phyloP scores from a whole-genome alignment of 2,329 filamentous ascomycete genomes.

The Xylaria sp. region DNA sequence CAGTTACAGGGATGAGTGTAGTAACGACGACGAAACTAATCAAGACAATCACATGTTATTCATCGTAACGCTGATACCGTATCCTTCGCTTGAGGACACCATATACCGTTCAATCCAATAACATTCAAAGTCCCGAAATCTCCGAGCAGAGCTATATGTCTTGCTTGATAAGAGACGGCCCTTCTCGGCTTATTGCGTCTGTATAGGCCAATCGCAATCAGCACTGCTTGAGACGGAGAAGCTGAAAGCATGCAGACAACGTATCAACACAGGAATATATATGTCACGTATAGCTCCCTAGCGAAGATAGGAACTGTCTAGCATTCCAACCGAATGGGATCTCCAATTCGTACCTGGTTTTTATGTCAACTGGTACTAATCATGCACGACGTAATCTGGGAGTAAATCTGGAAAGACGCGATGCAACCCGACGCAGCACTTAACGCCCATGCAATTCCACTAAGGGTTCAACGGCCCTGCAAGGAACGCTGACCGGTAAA shows the following conservation, averaged over 20 bases:
- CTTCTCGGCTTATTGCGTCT: conserved; percentile 22
- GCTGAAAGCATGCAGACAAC: conserved; percentile 5
- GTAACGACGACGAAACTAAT: background rate
- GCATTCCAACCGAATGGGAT: conserved; percentile 45
- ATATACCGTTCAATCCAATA: conserved; percentile 4
- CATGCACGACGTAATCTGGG: conserved; percentile 38
- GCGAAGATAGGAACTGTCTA: conserved; percentile 38
- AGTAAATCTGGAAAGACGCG: conserved; percentile 18
- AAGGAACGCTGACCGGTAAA: conserved; percentile 43
- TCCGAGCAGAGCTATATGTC: conserved; percentile 4
- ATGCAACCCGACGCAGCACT: conserved; percentile 21
- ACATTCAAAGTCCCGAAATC: conserved; percentile 15
- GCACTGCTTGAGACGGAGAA: conserved; percentile 2
- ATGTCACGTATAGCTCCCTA: conserved; percentile 30
- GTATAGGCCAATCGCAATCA: conserved; percentile 25
- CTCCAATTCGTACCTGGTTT: conserved; percentile 31
- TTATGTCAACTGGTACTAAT: conserved; percentile 17
- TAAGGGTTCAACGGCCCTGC: conserved; percentile 32
- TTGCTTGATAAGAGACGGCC: conserved; percentile 61
- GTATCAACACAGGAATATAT: background rate
- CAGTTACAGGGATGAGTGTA: background rate
- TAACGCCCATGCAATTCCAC: background rate
- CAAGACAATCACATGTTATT: conserved; percentile 4
- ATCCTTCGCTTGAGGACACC: background rate
- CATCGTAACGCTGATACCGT: background rate